Percentiles rank a stretch among this genome's conserved stretches.
Evolutionary conservation across 23 red algal species (phyloP).

Genomic region (Rhodosorus marinus): DNA sequence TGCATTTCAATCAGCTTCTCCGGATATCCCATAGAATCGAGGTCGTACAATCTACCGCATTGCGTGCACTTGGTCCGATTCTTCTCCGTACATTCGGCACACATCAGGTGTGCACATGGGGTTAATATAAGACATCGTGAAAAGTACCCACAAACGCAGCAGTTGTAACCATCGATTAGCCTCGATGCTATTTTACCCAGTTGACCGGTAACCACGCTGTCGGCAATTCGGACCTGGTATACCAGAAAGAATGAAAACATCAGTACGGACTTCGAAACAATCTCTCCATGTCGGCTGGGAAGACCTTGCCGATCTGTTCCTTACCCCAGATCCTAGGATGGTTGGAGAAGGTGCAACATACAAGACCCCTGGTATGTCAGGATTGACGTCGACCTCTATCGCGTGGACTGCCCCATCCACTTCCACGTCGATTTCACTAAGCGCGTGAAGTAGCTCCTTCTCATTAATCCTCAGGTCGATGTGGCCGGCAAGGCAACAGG

Average conservation of each 20-base stretch:
- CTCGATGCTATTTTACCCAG: not conserved
- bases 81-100: conserved; percentile 11
- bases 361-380: no score
- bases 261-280: no score
- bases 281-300: no score
- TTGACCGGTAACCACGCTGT: not conserved
- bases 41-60: not conserved
- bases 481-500: conserved; percentile 38
- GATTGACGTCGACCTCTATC: no score
- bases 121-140: conserved; percentile 11
- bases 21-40: conserved; percentile 11
- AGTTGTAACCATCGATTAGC: conserved; percentile 4
- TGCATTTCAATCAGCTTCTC: conserved; percentile 77
- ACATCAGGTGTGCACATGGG: conserved; percentile 28
- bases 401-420: no score
- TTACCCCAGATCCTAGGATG: no score
- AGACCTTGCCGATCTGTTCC: no score
- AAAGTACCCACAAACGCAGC: not conserved
- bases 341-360: no score
- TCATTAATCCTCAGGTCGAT: conserved; percentile 3
- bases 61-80: conserved; percentile 6
- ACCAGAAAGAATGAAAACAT: not conserved
- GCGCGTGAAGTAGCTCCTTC: conserved; percentile 8
- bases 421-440: no score
- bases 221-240: not conserved